These are phyloP conservation scores for Fusarium algeriense DNA, from an alignment of 2,329 filamentous ascomycete species.

Conservation along the genomic window DNA sequence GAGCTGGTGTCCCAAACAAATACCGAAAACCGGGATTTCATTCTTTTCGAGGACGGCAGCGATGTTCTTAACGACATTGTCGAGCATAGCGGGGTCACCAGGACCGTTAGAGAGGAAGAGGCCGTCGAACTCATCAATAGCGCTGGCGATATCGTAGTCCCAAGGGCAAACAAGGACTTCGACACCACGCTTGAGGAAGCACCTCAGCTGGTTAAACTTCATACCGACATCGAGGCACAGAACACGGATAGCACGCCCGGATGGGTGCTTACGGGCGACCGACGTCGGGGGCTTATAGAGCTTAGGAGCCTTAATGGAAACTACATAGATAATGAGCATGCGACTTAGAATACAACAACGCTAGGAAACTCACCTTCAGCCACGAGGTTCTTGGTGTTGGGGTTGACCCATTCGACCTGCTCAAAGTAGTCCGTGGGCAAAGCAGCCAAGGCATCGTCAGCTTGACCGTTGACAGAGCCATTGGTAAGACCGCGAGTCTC, in stretches of 20 bases:
- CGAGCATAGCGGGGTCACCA: conserved; percentile 90
- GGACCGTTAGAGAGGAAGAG: conserved; percentile 98
- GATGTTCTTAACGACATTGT: conserved; percentile 83
- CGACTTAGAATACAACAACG: conserved; percentile 32
- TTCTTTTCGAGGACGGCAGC: conserved; percentile 80
- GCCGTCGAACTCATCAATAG: conserved; percentile 89
- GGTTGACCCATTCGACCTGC: conserved; percentile 87
- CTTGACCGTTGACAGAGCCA: conserved; percentile 55
- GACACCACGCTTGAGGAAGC: conserved; percentile 89
- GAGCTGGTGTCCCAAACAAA: conserved; percentile 94
- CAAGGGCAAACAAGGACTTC: conserved; percentile 96
- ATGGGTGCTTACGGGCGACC: conserved; percentile 84
- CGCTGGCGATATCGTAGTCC: conserved; percentile 90
- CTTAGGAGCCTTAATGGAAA: conserved; percentile 88
- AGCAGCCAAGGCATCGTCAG: conserved; percentile 37
- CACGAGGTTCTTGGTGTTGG: conserved; percentile 92
- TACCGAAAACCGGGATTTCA: conserved; percentile 91
- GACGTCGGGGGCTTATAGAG: conserved; percentile 82
- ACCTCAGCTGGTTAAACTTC: conserved; percentile 98
- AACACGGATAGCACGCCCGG: conserved; percentile 86
- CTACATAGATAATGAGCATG: conserved; percentile 66
- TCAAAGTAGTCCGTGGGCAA: conserved; percentile 71
- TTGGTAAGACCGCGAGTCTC: conserved; percentile 65
- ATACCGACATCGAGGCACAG: conserved; percentile 96
- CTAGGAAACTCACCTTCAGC: conserved; percentile 80